Evolutionary conservation across 495 filamentous ascomycete genomes (phyloP).

Genomic region (Annulohypoxylon nitens): DNA sequence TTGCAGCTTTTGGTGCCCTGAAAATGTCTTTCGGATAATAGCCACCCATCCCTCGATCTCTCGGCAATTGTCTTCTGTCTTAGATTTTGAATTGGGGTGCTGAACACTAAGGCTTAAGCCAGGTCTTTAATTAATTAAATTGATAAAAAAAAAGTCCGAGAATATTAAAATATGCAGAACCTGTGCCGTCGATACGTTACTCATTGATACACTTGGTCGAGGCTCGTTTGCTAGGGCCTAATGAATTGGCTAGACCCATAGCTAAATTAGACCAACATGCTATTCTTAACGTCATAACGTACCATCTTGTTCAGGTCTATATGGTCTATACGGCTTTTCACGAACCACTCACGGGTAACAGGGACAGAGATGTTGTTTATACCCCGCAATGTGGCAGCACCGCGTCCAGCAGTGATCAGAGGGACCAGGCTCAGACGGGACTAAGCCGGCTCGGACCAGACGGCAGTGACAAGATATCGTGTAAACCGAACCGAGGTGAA

Average conservation of each 20-base stretch:
- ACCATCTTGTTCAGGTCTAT: conserved; percentile 8
- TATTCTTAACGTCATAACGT: conserved; percentile 39
- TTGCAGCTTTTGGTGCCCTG: neutral
- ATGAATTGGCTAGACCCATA: neutral
- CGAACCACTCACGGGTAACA: conserved; percentile 17
- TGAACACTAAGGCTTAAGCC: conserved; percentile 4
- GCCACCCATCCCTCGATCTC: conserved; percentile 7
- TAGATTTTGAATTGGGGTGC: neutral
- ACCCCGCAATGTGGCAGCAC: conserved; percentile 41
- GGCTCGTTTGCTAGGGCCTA: neutral
- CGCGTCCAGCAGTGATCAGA: conserved; percentile 25
- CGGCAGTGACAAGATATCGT: conserved; percentile 34
- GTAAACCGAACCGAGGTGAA: conserved; percentile 27
- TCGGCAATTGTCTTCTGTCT: conserved; percentile 14
- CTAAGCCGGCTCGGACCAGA: conserved; percentile 24
- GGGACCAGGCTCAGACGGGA: conserved; percentile 8
- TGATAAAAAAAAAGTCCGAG: conserved; percentile 17
- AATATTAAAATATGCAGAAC: neutral
- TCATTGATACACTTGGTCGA: conserved; percentile 1
- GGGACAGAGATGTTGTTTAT: conserved; percentile 29
- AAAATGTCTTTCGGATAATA: conserved; percentile 8
- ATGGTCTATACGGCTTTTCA: conserved; percentile 3
- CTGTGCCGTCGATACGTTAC: conserved; percentile 15
- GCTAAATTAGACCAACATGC: conserved; percentile 5
- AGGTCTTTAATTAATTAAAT: conserved; percentile 36